Conservation (phyloP, 495 filamentous ascomycete species). For the Neurospora sp. region DNA sequence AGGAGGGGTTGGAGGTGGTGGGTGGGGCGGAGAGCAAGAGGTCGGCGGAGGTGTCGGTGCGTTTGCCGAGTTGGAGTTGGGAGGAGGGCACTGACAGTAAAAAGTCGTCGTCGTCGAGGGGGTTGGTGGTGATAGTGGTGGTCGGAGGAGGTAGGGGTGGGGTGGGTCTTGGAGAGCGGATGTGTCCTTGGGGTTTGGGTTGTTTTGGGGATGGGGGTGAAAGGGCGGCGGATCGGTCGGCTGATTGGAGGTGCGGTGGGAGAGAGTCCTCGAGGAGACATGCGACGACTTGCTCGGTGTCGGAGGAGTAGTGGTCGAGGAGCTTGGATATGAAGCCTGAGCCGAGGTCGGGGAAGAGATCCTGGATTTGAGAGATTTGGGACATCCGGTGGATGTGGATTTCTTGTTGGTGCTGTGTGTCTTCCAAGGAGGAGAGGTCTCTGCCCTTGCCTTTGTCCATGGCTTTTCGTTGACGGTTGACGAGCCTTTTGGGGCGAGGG, state of each 20-base stretch:
- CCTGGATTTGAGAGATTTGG: conserved; percentile 76
- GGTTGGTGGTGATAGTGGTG: conserved; percentile 9
- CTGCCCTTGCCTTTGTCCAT: conserved; percentile 79
- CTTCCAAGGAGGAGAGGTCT: conserved; percentile 35
- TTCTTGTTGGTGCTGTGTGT: conserved; percentile 36
- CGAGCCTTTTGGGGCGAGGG: conserved; percentile 41
- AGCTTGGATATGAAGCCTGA: conserved; percentile 70
- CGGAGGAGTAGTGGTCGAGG: conserved; percentile 66
- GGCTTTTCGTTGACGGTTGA: conserved; percentile 22
- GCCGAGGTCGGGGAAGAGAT: conserved; percentile 85
- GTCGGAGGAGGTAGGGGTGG: conserved; percentile 27
- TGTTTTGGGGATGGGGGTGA: conserved; percentile 20
- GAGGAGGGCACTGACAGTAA: conserved; percentile 24
- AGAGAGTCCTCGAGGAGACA: conserved; percentile 79
- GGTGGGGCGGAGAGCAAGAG: conserved; percentile 36
- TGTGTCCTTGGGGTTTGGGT: background rate
- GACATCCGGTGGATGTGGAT: conserved; percentile 74
- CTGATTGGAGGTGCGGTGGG: conserved; percentile 46
- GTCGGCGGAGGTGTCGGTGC: conserved; percentile 53
- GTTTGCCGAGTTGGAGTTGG: conserved; percentile 67
- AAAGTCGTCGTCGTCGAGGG: conserved; percentile 55
- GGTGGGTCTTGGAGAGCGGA: conserved; percentile 24
- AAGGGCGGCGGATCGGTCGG: conserved; percentile 47
- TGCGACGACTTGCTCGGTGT: conserved; percentile 69
- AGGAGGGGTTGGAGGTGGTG: conserved; percentile 38